Percentiles rank a stretch among this genome's conserved stretches.
phyloP scores from a whole-genome alignment of 495 filamentous ascomycete species.

The Pyrenula massariospora region DNA sequence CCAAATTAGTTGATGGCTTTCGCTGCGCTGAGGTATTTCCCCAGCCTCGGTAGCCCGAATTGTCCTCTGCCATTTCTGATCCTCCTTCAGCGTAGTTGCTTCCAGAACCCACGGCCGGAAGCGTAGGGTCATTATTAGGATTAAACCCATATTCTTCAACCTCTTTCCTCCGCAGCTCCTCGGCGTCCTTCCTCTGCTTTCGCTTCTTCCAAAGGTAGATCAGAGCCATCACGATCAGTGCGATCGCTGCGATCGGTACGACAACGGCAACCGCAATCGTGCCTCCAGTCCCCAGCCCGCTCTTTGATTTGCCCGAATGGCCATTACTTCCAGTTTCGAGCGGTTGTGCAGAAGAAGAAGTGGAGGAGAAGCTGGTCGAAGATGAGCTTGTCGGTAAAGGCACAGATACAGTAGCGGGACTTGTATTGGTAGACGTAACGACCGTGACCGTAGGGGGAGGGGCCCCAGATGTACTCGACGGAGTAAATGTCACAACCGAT shows the following conservation, averaged over 20 bases:
- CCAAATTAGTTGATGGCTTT: conserved; percentile 75
- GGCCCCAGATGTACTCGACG: conserved; percentile 11
- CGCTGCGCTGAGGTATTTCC: conserved; percentile 70
- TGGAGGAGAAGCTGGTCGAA: conserved; percentile 7
- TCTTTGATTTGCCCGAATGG: conserved; percentile 9
- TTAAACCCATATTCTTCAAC: conserved; percentile 95
- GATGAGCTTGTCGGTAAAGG: conserved; percentile 16
- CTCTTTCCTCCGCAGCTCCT: conserved; percentile 82
- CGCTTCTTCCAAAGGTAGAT: conserved; percentile 80
- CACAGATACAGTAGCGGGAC: conserved; percentile 18
- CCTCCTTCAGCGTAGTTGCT: conserved; percentile 23
- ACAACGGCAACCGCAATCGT: conserved; percentile 90
- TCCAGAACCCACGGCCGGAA: conserved; percentile 46
- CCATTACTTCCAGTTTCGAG: conserved; percentile 4
- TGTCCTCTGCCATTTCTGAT: conserved; percentile 51
- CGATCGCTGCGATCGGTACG: conserved; percentile 82
- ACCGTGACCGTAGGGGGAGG: conserved; percentile 9
- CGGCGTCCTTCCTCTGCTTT: conserved; percentile 71
- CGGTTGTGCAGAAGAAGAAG: conserved; percentile 7
- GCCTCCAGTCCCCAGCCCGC: conserved; percentile 45
- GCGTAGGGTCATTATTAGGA: conserved; percentile 80
- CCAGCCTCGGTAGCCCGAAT: conserved; percentile 85
- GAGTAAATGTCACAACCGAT: conserved; percentile 18
- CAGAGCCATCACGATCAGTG: conserved; percentile 61
- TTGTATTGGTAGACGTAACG: conserved; percentile 14